A percentile compares a stretch with the other conserved stretches of the same genome.
phyloP scores from a whole-genome alignment of 176 grass and related monocot genomes.

The Zoysia japonica region DNA sequence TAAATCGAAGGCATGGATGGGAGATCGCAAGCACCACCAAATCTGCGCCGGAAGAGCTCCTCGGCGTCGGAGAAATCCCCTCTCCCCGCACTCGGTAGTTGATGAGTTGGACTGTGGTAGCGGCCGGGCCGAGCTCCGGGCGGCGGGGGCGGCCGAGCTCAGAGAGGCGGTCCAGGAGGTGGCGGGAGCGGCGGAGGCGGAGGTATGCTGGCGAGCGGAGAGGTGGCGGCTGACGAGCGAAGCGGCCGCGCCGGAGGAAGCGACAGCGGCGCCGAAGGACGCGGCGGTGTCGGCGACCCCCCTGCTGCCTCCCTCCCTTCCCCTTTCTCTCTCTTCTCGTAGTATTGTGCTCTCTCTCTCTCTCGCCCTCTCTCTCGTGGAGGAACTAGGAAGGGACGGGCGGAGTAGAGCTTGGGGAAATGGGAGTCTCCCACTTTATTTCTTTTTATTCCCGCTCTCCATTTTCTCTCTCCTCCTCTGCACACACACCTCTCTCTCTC shows the following conservation, averaged over 20 bases:
- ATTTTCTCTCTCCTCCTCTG: conserved; percentile 18
- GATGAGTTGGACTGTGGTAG: neutral
- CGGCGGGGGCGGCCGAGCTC: no score
- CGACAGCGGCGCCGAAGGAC: no score
- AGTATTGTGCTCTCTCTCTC: conserved; percentile 9
- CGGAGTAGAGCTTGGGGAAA: conserved; percentile 29
- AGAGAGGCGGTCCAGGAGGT: no score
- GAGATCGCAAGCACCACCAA: conserved; percentile 18
- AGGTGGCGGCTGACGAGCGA: no score
- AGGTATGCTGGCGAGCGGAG: no score
- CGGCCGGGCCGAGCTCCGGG: neutral
- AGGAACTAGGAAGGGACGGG: neutral
- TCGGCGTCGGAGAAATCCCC: conserved; percentile 33
- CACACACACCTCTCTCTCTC: neutral
- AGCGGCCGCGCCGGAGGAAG: no score
- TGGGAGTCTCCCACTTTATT: conserved; percentile 49
- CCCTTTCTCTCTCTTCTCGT: conserved; percentile 9
- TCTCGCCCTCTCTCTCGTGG: conserved; percentile 1
- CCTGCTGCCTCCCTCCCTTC: conserved; percentile 29
- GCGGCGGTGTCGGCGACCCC: neutral
- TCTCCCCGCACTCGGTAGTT: conserved; percentile 13
- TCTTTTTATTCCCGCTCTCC: conserved; percentile 42
- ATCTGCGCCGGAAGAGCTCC: conserved; percentile 40
- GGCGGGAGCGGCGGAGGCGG: no score
- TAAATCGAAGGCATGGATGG: conserved; percentile 35